Evolutionary conservation across 192 early-diverging fungal species (phyloP).

Genomic region (Fimicolochytrium jonesii): DNA sequence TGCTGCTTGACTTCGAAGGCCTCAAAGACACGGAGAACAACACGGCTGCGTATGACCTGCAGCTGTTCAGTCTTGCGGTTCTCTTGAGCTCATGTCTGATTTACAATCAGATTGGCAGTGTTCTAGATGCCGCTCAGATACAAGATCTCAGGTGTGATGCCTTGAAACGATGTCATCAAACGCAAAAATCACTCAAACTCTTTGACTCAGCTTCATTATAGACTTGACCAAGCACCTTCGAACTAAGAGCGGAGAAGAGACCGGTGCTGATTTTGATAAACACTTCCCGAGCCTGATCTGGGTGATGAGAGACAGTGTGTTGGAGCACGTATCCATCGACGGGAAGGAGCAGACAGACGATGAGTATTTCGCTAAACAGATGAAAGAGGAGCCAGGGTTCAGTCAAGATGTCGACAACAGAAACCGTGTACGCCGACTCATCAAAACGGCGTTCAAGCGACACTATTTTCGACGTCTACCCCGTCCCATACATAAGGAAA

Average conservation of each 20-base stretch:
- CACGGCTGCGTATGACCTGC: constrained; percentile 1
- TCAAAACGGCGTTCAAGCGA: neutral
- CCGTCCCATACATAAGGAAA: neutral
- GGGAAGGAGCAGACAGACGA: neutral
- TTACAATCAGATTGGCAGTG: neutral
- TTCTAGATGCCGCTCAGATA: neutral
- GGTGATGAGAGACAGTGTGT: no score
- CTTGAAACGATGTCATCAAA: no score
- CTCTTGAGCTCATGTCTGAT: constrained; percentile 10
- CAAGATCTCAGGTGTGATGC: neutral
- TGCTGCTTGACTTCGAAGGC: constrained; percentile 12
- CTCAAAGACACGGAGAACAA: neutral
- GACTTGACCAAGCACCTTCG: neutral
- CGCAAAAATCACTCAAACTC: neutral
- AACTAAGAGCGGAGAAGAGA: neutral
- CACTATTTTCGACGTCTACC: neutral
- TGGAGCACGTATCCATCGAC: neutral
- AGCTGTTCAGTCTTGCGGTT: constrained; percentile 5
- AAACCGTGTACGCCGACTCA: neutral
- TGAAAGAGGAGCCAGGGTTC: neutral
- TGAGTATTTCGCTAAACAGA: neutral
- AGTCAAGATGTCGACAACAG: no score
- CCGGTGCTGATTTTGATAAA: neutral
- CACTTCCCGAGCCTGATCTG: constrained; percentile 9
- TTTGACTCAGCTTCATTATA: constrained; percentile 7